Evolutionary conservation across 148 eudicot species (phyloP).

Genomic region (Agrostemma githago): DNA sequence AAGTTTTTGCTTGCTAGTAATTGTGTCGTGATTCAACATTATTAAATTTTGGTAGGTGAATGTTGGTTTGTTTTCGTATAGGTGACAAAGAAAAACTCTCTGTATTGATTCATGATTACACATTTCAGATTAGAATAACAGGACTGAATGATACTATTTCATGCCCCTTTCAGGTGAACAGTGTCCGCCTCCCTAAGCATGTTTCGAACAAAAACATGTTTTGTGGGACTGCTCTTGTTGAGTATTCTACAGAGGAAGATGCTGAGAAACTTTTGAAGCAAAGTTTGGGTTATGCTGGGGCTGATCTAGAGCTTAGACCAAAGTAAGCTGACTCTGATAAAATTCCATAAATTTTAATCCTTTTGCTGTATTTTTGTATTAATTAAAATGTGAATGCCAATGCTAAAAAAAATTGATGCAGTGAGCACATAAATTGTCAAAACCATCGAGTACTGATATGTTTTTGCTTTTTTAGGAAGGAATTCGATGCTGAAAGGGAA

Average conservation of each 20-base stretch:
- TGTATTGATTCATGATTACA: no score
- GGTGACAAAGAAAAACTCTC: no score
- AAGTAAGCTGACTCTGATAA: constrained; percentile 45
- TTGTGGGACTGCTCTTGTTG: constrained; percentile 84
- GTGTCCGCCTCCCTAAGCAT: constrained; percentile 89
- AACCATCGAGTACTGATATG: no score
- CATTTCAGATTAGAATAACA: no score
- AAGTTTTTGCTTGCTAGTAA: not conserved
- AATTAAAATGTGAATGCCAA: not conserved
- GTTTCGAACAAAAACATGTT: constrained; percentile 60
- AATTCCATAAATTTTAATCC: not conserved
- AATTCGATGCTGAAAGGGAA: constrained; percentile 75
- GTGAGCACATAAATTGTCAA: no score
- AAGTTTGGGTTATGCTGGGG: constrained; percentile 59
- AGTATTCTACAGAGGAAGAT: constrained; percentile 82
- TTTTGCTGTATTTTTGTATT: not conserved
- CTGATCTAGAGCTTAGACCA: constrained; percentile 61
- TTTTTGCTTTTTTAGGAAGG: constrained; percentile 52
- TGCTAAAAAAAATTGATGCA: no score
- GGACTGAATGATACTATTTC: no score
- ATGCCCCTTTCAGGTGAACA: constrained; percentile 57
- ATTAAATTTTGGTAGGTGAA: no score
- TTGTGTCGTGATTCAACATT: not conserved
- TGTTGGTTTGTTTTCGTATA: no score
- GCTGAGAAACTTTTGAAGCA: constrained; percentile 58